Percentiles rank a stretch among this genome's conserved stretches.
phyloP scores from a whole-genome alignment of 768 basidiomycete species.

The Boletales sp. region DNA sequence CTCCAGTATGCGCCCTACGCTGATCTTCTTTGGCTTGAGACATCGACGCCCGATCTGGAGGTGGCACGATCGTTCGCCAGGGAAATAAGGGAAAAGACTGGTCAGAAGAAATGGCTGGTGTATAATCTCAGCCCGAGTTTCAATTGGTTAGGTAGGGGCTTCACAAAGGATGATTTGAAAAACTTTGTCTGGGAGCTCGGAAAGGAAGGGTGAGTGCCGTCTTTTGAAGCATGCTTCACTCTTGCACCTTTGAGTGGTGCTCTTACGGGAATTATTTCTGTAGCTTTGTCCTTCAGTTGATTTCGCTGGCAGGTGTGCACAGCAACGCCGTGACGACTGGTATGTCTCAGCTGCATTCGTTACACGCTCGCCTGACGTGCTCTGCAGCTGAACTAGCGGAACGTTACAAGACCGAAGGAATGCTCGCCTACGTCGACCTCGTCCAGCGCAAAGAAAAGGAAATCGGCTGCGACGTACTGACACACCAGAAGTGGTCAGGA shows the following conservation, averaged over 20 bases:
- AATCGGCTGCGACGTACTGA: constrained; percentile 85
- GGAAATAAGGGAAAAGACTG: constrained; percentile 66
- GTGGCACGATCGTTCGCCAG: constrained; percentile 78
- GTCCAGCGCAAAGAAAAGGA: constrained; percentile 87
- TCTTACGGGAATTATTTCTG: constrained; percentile 5
- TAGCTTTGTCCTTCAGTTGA: constrained; percentile 84
- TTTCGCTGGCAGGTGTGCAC: constrained; percentile 89
- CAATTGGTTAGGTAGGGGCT: constrained; percentile 87
- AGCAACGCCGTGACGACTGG: constrained; percentile 77
- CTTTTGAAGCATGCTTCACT: not conserved
- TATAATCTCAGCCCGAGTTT: constrained; percentile 95
- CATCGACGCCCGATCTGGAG: constrained; percentile 79
- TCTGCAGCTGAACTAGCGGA: constrained; percentile 69
- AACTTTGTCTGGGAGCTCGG: constrained; percentile 88
- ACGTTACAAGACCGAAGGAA: constrained; percentile 81
- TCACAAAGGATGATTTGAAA: constrained; percentile 71
- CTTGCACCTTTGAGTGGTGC: not conserved
- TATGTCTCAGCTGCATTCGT: constrained; percentile 27
- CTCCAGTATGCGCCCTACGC: constrained; percentile 81
- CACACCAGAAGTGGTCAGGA: constrained; percentile 96
- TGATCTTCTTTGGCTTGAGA: constrained; percentile 92
- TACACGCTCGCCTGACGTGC: constrained; percentile 3
- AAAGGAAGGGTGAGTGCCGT: constrained; percentile 66
- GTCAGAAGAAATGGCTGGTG: constrained; percentile 70
- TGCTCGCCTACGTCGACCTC: constrained; percentile 89